Conservation (phyloP, 306 rosid species). For the Prunus mume region DNA sequence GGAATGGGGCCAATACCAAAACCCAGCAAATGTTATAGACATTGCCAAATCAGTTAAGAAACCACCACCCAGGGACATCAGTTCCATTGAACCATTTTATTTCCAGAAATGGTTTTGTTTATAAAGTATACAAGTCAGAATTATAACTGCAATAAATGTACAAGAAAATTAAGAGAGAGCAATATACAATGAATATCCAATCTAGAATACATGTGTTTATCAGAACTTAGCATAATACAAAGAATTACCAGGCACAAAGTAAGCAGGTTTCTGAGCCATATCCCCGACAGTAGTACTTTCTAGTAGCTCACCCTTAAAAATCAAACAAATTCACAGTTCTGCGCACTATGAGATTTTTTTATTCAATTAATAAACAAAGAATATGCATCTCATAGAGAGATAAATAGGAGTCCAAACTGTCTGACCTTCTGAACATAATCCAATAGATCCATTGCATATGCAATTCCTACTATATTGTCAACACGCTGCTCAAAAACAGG, state of each 20-base stretch:
- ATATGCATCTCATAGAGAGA: conserved; percentile 19
- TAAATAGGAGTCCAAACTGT: conserved; percentile 23
- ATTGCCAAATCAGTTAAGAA: conserved; percentile 6
- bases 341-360: conserved; percentile 53
- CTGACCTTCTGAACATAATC: conserved; percentile 86
- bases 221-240: conserved; percentile 18
- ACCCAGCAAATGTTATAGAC: neutral
- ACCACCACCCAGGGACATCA: neutral
- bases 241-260: conserved; percentile 93
- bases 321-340: conserved; percentile 54
- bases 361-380: conserved; percentile 41
- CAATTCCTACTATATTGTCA: conserved; percentile 96
- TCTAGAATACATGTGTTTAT: neutral
- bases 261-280: conserved; percentile 98
- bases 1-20: neutral
- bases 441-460: conserved; percentile 96
- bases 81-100: neutral
- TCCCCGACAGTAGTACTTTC: conserved; percentile 83
- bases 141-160: neutral
- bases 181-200: neutral
- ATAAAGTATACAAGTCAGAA: neutral
- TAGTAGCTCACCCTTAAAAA: conserved; percentile 93
- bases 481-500: conserved; percentile 99
- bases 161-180: neutral
- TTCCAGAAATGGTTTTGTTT: neutral